Percentiles rank a stretch among this genome's conserved stretches.
These are phyloP conservation scores for Penicillium daleae DNA, from an alignment of 495 filamentous ascomycete genomes.

Conservation along the genomic window DNA sequence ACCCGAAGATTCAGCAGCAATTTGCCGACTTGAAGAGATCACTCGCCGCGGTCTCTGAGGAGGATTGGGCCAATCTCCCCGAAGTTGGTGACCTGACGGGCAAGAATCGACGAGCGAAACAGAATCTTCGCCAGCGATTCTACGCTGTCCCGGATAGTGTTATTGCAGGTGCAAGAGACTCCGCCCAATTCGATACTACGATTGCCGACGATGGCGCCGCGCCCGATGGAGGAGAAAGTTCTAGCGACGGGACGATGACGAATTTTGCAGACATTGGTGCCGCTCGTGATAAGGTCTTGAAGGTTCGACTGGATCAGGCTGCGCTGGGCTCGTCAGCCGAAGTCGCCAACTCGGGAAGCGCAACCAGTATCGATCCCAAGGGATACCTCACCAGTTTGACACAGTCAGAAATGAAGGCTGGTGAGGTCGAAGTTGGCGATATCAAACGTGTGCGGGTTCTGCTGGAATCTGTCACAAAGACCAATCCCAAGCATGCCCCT, in stretches of 20 bases:
- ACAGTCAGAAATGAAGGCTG: slow-evolving; percentile 74
- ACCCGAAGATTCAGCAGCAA: slow-evolving; percentile 98
- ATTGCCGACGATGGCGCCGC: slow-evolving; percentile 75
- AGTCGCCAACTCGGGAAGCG: slow-evolving; percentile 65
- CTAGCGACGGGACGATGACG: slow-evolving; percentile 85
- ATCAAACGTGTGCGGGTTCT: slow-evolving; percentile 94
- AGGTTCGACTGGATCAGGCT: slow-evolving; percentile 88
- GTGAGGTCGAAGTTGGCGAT: slow-evolving; percentile 85
- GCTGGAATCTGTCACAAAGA: slow-evolving; percentile 91
- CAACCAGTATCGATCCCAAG: slow-evolving; percentile 92
- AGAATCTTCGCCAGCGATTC: slow-evolving; percentile 81
- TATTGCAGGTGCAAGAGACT: slow-evolving; percentile 79
- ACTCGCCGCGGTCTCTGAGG: slow-evolving; percentile 84
- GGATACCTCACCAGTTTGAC: slow-evolving; percentile 92
- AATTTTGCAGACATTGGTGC: slow-evolving; percentile 98
- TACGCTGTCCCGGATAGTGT: slow-evolving; percentile 98
- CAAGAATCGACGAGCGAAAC: slow-evolving; percentile 82
- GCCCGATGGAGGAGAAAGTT: slow-evolving; percentile 47
- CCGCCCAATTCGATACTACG: slow-evolving; percentile 80
- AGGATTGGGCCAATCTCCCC: slow-evolving; percentile 94
- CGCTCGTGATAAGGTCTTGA: slow-evolving; percentile 89
- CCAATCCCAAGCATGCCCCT: slow-evolving; percentile 92
- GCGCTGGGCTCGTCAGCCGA: slow-evolving; percentile 73
- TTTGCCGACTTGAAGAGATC: slow-evolving; percentile 95
- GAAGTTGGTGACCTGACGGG: slow-evolving; percentile 97